Conservation (phyloP, 495 filamentous ascomycete genomes). For the Lichina pygmaea region DNA sequence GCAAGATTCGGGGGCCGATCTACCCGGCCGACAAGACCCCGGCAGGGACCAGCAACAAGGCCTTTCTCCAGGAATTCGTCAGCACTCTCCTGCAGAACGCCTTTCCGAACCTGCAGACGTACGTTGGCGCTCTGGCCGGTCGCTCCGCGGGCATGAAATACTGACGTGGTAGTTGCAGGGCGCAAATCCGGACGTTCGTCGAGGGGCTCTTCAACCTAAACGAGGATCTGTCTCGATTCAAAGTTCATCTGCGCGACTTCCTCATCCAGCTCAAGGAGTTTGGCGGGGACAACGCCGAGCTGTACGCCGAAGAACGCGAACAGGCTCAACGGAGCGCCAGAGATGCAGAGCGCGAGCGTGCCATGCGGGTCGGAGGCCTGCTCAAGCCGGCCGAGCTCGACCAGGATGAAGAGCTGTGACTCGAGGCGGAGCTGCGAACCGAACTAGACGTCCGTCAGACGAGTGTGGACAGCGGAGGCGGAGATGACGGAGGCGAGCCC, state of each 20-base stretch:
- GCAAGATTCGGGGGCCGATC: slow-evolving; percentile 76
- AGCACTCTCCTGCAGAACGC: slow-evolving; percentile 65
- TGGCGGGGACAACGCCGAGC: slow-evolving; percentile 64
- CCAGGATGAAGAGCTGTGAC: slow-evolving; percentile 75
- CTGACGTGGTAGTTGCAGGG: slow-evolving; percentile 17
- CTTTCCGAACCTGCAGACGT: slow-evolving; percentile 82
- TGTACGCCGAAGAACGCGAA: slow-evolving; percentile 89
- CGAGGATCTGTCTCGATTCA: slow-evolving; percentile 64
- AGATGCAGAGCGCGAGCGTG: slow-evolving; percentile 56
- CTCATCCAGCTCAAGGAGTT: slow-evolving; percentile 93
- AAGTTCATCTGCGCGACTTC: slow-evolving; percentile 85
- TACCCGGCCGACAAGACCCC: slow-evolving; percentile 61
- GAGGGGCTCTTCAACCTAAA: slow-evolving; percentile 62
- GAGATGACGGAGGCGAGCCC: too few relatives aligned
- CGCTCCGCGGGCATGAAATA: not conserved
- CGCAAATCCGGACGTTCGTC: slow-evolving; percentile 72
- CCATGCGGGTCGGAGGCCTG: slow-evolving; percentile 76
- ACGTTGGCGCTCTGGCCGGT: slow-evolving; percentile 14
- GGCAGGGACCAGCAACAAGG: slow-evolving; percentile 59
- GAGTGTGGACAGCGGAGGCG: too few relatives aligned
- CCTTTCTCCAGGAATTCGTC: slow-evolving; percentile 72
- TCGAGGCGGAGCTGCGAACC: too few relatives aligned
- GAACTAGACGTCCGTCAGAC: too few relatives aligned
- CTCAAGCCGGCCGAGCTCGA: slow-evolving; percentile 86
- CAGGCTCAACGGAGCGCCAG: slow-evolving; percentile 52